Evolutionary conservation across 2,329 filamentous ascomycete species (phyloP).

Genomic region (Monilinia aucupariae): DNA sequence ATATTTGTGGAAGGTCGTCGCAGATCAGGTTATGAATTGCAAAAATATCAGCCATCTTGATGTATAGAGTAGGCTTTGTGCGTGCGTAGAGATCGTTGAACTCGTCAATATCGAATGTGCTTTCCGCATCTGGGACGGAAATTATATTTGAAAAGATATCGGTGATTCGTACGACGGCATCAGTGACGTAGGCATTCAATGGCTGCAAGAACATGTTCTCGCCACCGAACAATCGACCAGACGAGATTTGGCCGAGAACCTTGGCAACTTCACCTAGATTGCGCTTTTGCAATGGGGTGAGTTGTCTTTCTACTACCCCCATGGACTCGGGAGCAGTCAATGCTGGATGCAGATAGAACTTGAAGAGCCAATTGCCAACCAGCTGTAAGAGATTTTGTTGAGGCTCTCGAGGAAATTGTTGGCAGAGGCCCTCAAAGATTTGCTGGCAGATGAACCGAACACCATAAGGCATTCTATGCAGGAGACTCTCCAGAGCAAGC

Average conservation of each 20-base stretch:
- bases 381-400: slow-evolving; percentile 74
- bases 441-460: slow-evolving; percentile 83
- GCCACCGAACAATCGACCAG: slow-evolving; percentile 83
- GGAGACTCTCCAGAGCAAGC: slow-evolving; percentile 69
- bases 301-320: slow-evolving; percentile 81
- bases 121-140: slow-evolving; percentile 77
- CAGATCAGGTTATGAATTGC: slow-evolving; percentile 87
- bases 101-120: slow-evolving; percentile 95
- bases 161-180: slow-evolving; percentile 74
- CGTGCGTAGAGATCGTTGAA: slow-evolving; percentile 97
- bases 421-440: slow-evolving; percentile 71
- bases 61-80: slow-evolving; percentile 96
- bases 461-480: slow-evolving; percentile 88
- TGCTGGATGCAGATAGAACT: slow-evolving; percentile 85
- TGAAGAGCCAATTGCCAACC: slow-evolving; percentile 89
- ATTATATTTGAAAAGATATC: slow-evolving; percentile 74
- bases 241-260: slow-evolving; percentile 81
- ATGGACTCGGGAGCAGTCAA: slow-evolving; percentile 86
- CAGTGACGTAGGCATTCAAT: slow-evolving; percentile 82
- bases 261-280: slow-evolving; percentile 89
- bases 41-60: slow-evolving; percentile 97
- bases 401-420: slow-evolving; percentile 75
- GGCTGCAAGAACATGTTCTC: slow-evolving; percentile 96
- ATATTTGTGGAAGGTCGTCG: slow-evolving; percentile 70
- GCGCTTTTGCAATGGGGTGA: slow-evolving; percentile 87